phyloP scores from a whole-genome alignment of 495 filamentous ascomycete genomes.

The Neurospora sp. region DNA sequence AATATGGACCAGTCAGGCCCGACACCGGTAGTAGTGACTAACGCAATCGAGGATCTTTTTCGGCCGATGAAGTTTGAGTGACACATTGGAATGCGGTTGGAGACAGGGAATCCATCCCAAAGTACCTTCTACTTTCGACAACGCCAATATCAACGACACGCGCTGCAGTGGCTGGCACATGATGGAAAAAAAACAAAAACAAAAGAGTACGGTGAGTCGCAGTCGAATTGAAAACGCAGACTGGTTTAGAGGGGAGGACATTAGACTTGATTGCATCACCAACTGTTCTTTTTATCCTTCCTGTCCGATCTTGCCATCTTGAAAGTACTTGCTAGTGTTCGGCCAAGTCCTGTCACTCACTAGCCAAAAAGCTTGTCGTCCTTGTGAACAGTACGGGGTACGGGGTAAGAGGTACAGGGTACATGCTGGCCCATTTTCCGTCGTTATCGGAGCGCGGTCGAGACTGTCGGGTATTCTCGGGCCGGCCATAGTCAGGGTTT shows the following conservation, averaged over 20 bases:
- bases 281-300: not conserved
- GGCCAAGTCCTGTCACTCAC: not conserved
- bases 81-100: not conserved
- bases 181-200: not conserved
- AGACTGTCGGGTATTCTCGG: conserved; percentile 22
- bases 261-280: not conserved
- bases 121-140: not conserved
- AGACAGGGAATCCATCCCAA: not conserved
- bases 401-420: not conserved
- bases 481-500: not conserved
- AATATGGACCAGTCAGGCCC: not conserved
- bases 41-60: not conserved
- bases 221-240: not conserved
- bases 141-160: not conserved
- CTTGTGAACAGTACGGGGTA: not conserved
- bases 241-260: not conserved
- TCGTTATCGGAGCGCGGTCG: not conserved
- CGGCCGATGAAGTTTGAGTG: not conserved
- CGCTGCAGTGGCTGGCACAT: not conserved
- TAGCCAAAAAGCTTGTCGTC: not conserved
- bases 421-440: not conserved
- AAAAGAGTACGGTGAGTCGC: not conserved
- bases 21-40: not conserved
- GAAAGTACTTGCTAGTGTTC: not conserved
- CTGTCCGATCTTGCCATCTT: not conserved